These are phyloP conservation scores for Diplosphaera chodatii DNA, from an alignment of 139 green algal species.

Conservation along the genomic window DNA sequence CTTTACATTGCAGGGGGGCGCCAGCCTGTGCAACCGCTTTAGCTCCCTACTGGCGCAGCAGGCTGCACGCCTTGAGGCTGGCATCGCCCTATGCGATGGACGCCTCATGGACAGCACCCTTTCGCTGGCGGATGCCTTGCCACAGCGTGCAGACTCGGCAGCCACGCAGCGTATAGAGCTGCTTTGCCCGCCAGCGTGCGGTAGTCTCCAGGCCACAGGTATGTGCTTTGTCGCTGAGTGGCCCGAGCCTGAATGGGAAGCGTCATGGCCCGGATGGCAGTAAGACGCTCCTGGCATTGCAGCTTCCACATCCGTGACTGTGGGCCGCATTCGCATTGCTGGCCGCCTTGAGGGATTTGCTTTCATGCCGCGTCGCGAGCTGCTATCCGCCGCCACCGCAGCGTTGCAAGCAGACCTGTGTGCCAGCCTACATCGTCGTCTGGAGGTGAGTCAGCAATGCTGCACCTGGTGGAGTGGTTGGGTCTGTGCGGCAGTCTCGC, in stretches of 20 bases:
- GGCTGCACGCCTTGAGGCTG: neutral
- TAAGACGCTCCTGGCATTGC: too few relatives aligned
- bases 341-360: constrained; percentile 18
- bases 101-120: neutral
- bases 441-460: constrained; percentile 18
- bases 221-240: too few relatives aligned
- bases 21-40: constrained; percentile 18
- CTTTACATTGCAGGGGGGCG: constrained; percentile 12
- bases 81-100: neutral
- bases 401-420: constrained; percentile 33
- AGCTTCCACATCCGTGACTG: neutral
- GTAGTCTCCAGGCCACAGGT: neutral
- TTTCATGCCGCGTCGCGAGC: constrained; percentile 27
- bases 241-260: too few relatives aligned
- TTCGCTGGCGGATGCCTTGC: neutral
- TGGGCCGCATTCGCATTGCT: neutral
- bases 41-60: constrained; percentile 15
- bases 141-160: too few relatives aligned
- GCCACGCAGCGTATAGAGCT: neutral
- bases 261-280: too few relatives aligned
- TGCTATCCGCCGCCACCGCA: constrained; percentile 6
- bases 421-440: constrained; percentile 11
- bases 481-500: too few relatives aligned
- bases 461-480: too few relatives aligned
- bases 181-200: constrained; percentile 5